Conservation (phyloP, 2,329 filamentous ascomycete species). For the Cladophialophora carrionii region DNA sequence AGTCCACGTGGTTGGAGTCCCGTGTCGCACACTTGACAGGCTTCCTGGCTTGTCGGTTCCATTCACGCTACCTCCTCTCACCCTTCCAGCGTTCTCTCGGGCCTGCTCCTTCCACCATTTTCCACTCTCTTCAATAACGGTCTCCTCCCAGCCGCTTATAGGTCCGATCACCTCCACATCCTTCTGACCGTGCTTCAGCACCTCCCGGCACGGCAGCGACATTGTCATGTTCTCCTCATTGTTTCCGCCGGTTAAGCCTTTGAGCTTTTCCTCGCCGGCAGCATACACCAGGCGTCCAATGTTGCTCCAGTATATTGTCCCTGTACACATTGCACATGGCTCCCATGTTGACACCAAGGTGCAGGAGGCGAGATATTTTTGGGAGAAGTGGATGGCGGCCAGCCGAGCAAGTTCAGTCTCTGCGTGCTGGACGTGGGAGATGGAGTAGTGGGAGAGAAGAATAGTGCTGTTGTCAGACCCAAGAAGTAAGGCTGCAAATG, state of each 20-base stretch:
- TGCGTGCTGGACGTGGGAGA: constrained; percentile 59
- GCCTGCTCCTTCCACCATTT: constrained; percentile 49
- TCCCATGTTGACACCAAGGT: constrained; percentile 60
- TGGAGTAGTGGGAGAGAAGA: constrained; percentile 54
- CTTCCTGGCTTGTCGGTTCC: constrained; percentile 31
- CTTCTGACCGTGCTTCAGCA: constrained; percentile 56
- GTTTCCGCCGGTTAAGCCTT: constrained; percentile 51
- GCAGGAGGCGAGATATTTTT: constrained; percentile 54
- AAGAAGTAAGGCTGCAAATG: constrained; percentile 55
- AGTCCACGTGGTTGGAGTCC: constrained; percentile 35
- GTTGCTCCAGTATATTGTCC: constrained; percentile 57
- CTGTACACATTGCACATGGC: constrained; percentile 59
- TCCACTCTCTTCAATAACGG: constrained; percentile 52
- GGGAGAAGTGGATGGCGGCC: constrained; percentile 54
- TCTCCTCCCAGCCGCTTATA: constrained; percentile 50
- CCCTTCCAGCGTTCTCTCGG: background rate
- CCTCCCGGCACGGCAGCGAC: constrained; percentile 53
- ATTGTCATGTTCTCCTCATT: constrained; percentile 60
- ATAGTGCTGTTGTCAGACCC: constrained; percentile 56
- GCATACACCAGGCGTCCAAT: constrained; percentile 58
- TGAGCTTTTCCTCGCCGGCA: constrained; percentile 54
- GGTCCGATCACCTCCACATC: constrained; percentile 56
- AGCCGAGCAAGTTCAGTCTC: constrained; percentile 56
- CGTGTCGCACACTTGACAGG: constrained; percentile 29
- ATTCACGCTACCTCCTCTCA: constrained; percentile 32